These are phyloP conservation scores for Phyllosticta paracitricarpa DNA, from an alignment of 2,329 filamentous ascomycete genomes.

Conservation along the genomic window DNA sequence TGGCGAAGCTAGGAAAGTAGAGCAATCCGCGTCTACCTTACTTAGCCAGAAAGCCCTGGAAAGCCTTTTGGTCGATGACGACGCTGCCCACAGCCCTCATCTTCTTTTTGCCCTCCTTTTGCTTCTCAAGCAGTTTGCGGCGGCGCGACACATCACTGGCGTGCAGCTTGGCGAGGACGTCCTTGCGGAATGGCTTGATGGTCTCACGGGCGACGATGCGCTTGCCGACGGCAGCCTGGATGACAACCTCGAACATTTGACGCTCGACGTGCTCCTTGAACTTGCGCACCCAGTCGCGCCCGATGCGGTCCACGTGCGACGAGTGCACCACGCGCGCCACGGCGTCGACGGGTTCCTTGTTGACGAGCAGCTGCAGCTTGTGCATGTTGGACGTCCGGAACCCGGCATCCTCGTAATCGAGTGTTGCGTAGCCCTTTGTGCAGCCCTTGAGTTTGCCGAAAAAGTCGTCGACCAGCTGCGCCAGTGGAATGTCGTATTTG, in stretches of 20 bases:
- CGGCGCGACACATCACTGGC: constrained; percentile 77
- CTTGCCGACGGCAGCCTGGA: constrained; percentile 78
- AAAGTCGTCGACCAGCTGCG: constrained; percentile 89
- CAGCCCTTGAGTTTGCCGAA: constrained; percentile 92
- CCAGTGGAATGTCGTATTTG: constrained; percentile 79
- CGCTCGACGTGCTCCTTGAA: constrained; percentile 96
- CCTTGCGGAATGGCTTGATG: constrained; percentile 92
- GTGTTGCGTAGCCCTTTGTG: constrained; percentile 88
- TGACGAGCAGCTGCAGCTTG: constrained; percentile 88
- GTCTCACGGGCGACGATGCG: constrained; percentile 85
- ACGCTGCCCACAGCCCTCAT: constrained; percentile 77
- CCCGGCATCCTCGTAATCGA: constrained; percentile 94
- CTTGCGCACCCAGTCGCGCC: constrained; percentile 80
- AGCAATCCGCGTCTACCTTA: neutral
- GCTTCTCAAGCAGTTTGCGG: constrained; percentile 84
- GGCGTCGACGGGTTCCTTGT: constrained; percentile 86
- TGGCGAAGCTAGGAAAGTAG: no score
- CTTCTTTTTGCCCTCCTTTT: constrained; percentile 90
- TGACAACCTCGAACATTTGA: constrained; percentile 95
- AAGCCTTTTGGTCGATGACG: constrained; percentile 90
- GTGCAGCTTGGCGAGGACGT: constrained; percentile 86
- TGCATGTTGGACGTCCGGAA: constrained; percentile 72
- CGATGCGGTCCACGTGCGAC: constrained; percentile 71
- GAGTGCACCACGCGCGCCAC: constrained; percentile 82
- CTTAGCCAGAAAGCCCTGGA: constrained; percentile 87